These are phyloP conservation scores for Dactylonectria macrodidyma DNA, from an alignment of 2,329 filamentous ascomycete genomes.

Conservation along the genomic window DNA sequence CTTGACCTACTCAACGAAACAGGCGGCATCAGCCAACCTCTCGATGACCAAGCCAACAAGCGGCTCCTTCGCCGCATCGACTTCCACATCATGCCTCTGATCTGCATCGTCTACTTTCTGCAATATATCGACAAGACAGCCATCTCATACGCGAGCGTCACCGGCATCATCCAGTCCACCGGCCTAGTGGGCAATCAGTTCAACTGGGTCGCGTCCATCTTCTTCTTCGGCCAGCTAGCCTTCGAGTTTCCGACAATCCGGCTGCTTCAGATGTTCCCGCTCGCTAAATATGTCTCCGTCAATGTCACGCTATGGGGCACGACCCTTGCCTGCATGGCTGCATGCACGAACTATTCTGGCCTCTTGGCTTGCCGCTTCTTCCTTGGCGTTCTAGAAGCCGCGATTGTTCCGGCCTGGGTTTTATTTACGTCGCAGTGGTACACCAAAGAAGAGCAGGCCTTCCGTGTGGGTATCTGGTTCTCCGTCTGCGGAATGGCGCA, in stretches of 20 bases:
- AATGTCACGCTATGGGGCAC: slow-evolving; percentile 55
- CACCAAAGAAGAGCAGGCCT: slow-evolving; percentile 40
- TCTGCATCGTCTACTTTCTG: slow-evolving; percentile 42
- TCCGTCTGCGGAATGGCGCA: slow-evolving; percentile 37
- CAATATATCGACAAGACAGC: neutral
- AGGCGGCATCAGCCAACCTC: neutral
- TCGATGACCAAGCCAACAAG: neutral
- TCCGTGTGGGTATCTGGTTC: slow-evolving; percentile 42
- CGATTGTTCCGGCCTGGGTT: slow-evolving; percentile 34
- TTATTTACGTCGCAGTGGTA: slow-evolving; percentile 42
- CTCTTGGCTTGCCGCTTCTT: slow-evolving; percentile 37
- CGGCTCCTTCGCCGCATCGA: neutral
- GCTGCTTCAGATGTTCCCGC: slow-evolving; percentile 55
- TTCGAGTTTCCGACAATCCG: slow-evolving; percentile 57
- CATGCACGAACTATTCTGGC: slow-evolving; percentile 33
- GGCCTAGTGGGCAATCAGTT: slow-evolving; percentile 59
- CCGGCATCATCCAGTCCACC: slow-evolving; percentile 45
- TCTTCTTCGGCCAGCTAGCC: slow-evolving; percentile 54
- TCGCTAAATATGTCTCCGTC: slow-evolving; percentile 55
- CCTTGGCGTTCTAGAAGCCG: slow-evolving; percentile 33
- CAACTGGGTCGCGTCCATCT: slow-evolving; percentile 54
- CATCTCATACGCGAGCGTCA: slow-evolving; percentile 31
- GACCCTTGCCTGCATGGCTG: slow-evolving; percentile 34
- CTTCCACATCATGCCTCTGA: slow-evolving; percentile 41
- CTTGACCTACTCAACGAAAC: neutral